These are phyloP conservation scores for Microdochium paspali DNA, from an alignment of 2,329 filamentous ascomycete species.

Conservation along the genomic window DNA sequence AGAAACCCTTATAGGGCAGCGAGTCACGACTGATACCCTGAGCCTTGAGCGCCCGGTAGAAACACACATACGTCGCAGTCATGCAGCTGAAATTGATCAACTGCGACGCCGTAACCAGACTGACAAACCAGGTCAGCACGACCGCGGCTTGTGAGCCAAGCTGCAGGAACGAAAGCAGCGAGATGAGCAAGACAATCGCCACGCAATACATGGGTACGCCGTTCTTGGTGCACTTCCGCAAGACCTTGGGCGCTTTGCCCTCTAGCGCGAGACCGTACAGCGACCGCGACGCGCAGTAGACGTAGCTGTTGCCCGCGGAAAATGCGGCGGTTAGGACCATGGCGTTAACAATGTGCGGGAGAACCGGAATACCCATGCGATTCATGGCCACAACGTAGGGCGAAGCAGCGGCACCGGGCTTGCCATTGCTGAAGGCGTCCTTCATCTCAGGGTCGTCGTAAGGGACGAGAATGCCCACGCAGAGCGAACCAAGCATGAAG, in stretches of 20 bases:
- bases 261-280: slow-evolving; percentile 61
- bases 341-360: slow-evolving; percentile 66
- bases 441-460: slow-evolving; percentile 56
- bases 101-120: slow-evolving; percentile 60
- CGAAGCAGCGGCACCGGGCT: slow-evolving; percentile 60
- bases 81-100: slow-evolving; percentile 65
- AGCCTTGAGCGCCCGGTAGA: slow-evolving; percentile 56
- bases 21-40: slow-evolving; percentile 60
- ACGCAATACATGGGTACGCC: slow-evolving; percentile 73
- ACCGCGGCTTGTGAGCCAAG: slow-evolving; percentile 55
- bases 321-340: slow-evolving; percentile 59
- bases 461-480: slow-evolving; percentile 62
- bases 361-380: slow-evolving; percentile 48
- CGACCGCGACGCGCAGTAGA: slow-evolving; percentile 60
- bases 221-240: slow-evolving; percentile 49
- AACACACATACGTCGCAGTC: slow-evolving; percentile 62
- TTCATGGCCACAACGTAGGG: slow-evolving; percentile 62
- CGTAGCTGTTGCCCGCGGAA: slow-evolving; percentile 59
- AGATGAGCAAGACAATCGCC: slow-evolving; percentile 52
- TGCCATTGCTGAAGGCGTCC: slow-evolving; percentile 46
- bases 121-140: slow-evolving; percentile 66
- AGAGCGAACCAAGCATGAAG: slow-evolving; percentile 65
- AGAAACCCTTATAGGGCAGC: slow-evolving; percentile 60
- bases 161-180: slow-evolving; percentile 65
- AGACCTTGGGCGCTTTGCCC: slow-evolving; percentile 51